Evolutionary conservation across 78 protist genomes (phyloP).

Genomic region (Reticulomyxa filosa): DNA sequence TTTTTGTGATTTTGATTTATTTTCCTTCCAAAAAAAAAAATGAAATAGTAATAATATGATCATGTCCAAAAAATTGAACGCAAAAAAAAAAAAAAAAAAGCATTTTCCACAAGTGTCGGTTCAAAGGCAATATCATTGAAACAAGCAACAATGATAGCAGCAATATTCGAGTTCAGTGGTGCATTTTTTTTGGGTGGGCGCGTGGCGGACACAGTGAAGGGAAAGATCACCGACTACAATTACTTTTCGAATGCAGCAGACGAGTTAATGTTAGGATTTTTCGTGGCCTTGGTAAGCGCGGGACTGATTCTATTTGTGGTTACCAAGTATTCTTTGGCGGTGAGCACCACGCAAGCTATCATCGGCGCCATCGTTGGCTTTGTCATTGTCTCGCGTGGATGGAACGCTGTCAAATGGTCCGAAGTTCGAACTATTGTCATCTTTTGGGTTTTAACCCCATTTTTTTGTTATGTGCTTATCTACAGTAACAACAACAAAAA

Average conservation of each 20-base stretch:
- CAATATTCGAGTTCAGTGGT: not conserved
- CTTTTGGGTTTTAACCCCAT: no score
- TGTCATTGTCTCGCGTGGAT: no score
- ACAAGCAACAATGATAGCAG: not conserved
- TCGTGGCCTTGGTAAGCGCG: not conserved
- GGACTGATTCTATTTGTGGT: not conserved
- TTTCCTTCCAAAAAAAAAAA: not conserved
- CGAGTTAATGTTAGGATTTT: not conserved
- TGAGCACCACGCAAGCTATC: not conserved
- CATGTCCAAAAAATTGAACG: not conserved
- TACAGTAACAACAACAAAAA: no score
- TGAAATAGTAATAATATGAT: not conserved
- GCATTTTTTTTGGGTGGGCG: not conserved
- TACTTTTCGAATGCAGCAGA: not conserved
- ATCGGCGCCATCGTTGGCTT: not conserved
- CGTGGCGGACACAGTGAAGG: not conserved
- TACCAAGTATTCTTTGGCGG: not conserved
- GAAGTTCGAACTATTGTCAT: no score
- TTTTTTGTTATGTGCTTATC: no score
- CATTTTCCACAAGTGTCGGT: not conserved
- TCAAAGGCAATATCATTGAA: not conserved
- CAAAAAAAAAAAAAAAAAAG: not conserved
- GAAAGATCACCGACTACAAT: not conserved
- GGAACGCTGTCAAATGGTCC: no score
- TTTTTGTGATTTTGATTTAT: no score